Percentiles rank a stretch among this genome's conserved stretches.
Evolutionary conservation across 2,329 filamentous ascomycete species (phyloP).

Genomic region (Sclerotinia nivalis): DNA sequence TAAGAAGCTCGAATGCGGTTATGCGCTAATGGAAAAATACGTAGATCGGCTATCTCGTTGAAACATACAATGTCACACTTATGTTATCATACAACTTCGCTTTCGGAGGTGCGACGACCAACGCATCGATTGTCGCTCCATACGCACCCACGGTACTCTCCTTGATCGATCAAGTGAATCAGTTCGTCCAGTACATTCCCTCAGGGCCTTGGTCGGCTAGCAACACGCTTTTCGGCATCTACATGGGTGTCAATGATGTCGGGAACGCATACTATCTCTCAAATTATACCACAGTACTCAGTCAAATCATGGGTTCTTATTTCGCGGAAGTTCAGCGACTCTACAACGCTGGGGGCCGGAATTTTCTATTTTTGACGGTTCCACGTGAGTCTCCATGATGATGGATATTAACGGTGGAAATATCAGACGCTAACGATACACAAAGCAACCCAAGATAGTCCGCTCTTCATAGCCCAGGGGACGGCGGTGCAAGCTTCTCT

Average conservation of each 20-base stretch:
- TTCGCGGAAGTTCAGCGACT: not conserved
- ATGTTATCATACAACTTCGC: conserved; percentile 8
- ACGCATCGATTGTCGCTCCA: conserved; percentile 6
- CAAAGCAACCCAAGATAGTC: conserved; percentile 6
- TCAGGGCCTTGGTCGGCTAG: not conserved
- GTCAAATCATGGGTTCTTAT: conserved; percentile 6
- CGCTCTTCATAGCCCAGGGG: not conserved
- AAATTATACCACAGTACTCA: not conserved
- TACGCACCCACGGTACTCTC: not conserved
- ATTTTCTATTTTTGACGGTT: conserved; percentile 3
- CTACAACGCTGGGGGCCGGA: not conserved
- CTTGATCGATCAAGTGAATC: not conserved
- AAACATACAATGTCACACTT: not conserved
- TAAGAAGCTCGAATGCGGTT: not conserved
- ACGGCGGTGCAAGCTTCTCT: not conserved
- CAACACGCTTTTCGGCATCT: conserved; percentile 1
- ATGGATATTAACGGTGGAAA: too few relatives aligned
- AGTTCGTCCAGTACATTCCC: conserved; percentile 1
- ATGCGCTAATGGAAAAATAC: not conserved
- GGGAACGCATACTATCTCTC: conserved; percentile 9
- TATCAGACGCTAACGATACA: not conserved
- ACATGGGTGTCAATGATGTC: conserved; percentile 14
- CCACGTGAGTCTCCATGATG: conserved; percentile 6
- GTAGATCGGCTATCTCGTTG: conserved; percentile 1
- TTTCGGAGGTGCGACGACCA: not conserved